Evolutionary conservation across 352 stramenopile genomes (phyloP), one percentile per base, ranked within the genome.

Genomic region (Globisporangium rhizosaccharum): DNA sequence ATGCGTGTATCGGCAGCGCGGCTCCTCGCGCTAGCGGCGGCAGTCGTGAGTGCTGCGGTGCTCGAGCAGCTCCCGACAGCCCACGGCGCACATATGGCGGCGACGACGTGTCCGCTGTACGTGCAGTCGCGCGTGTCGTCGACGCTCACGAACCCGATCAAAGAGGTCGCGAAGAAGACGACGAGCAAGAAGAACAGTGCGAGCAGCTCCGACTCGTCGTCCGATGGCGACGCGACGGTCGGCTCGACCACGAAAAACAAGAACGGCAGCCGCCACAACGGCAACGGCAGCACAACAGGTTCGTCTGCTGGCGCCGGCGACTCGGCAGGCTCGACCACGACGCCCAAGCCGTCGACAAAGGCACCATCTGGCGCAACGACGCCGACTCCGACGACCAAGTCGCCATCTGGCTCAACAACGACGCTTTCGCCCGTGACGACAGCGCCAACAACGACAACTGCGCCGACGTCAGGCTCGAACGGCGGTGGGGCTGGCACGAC

Each of bases 91-190:
- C 47, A 65, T 36, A 61, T 58, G 41, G 69, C 69, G 12, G 53
- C 56, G 28, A 72, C 61, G 41, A 87, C 73, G 57, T 91, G 82
- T 56, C 74, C 75, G 50, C 76, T 91, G 49, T 77, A 75, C 47
- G 51, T 89, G 36, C 82, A 91, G 60, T 77, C 75, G 26, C 33
- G 62, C 37, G 72, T 83, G 17, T 66, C 70, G 50, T 91, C 82
- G 26, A 89, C 82, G 55, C 76, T 91, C 23, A 66, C 65, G 33
- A 68, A 80, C 53, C 81, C 78, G 56, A 81, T 84, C 44, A 82
- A 69, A 11, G 72, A 79, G 50, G 45, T 80, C 23, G 65, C 79
- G 17, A 67, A 59, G 33, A 54, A 41, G 50, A 70, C 66, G 11
- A 60, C 61, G 23, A 69, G 56, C 41, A 61, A 52, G 39, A 49